phyloP scores from a whole-genome alignment of 352 stramenopile genomes.

The Globisporangium emineosum region DNA sequence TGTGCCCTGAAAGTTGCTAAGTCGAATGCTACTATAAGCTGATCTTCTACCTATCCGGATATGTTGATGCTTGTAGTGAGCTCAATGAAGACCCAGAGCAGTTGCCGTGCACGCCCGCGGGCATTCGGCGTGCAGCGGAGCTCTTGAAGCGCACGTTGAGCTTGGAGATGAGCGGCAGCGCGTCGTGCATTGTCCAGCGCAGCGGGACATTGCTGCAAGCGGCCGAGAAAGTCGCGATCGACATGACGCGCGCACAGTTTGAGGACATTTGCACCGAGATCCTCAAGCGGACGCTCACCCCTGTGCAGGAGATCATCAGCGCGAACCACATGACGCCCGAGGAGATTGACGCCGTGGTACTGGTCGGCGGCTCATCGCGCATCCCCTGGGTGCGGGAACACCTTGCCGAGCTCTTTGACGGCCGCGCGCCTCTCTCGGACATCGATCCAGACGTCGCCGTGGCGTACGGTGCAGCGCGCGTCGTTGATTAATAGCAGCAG shows the following conservation, averaged over 20 bases:
- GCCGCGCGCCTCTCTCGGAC: constrained; percentile 37
- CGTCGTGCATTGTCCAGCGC: constrained; percentile 30
- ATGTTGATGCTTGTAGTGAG: constrained; percentile 1
- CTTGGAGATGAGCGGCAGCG: constrained; percentile 19
- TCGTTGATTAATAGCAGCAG: constrained; percentile 35
- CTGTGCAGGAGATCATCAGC: constrained; percentile 47
- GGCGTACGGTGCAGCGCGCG: constrained; percentile 54
- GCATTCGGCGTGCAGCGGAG: constrained; percentile 54
- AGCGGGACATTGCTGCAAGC: neutral
- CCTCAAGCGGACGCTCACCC: constrained; percentile 54
- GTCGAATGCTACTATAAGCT: no score
- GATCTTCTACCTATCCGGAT: no score
- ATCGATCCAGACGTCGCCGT: constrained; percentile 74
- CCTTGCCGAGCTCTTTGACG: constrained; percentile 48
- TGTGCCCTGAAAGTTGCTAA: no score
- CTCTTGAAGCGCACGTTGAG: constrained; percentile 54
- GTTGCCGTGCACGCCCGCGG: constrained; percentile 48
- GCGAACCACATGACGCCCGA: constrained; percentile 62
- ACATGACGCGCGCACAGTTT: constrained; percentile 43
- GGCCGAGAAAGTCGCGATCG: constrained; percentile 12
- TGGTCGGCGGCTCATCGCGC: constrained; percentile 93
- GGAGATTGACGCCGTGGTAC: constrained; percentile 93
- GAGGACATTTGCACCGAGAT: constrained; percentile 42
- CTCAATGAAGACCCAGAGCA: constrained; percentile 18
- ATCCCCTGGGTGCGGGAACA: constrained; percentile 82